phyloP scores from a whole-genome alignment of 768 basidiomycete genomes.

The Lentinula detonsa region DNA sequence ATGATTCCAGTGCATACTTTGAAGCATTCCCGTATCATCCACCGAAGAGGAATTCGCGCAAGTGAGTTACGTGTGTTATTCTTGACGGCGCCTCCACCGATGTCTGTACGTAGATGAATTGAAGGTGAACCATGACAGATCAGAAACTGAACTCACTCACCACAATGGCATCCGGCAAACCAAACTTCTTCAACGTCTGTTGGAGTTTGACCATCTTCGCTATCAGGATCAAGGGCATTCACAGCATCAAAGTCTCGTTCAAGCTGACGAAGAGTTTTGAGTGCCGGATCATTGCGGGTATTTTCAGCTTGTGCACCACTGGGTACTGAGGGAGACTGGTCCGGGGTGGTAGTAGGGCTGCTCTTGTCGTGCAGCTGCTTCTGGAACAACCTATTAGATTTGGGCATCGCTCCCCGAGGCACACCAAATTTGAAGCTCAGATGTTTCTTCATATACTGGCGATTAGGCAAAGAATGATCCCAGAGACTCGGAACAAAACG shows the following conservation, averaged over 20 bases:
- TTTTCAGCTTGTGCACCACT: too few relatives aligned
- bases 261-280: not conserved
- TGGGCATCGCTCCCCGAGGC: not conserved
- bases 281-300: not conserved
- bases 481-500: constrained; percentile 12
- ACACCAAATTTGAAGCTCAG: not conserved
- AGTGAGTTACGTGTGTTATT: constrained; percentile 46
- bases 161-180: constrained; percentile 10
- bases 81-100: constrained; percentile 7
- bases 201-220: not conserved
- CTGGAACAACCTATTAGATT: not conserved
- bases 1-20: constrained; percentile 49
- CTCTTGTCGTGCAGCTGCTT: not conserved
- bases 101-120: constrained; percentile 25
- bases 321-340: not conserved
- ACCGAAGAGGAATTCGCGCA: constrained; percentile 67
- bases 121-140: not conserved
- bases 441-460: not conserved
- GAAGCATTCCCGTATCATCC: constrained; percentile 71
- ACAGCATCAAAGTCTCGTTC: not conserved
- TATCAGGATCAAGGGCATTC: constrained; percentile 11
- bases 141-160: constrained; percentile 26
- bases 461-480: not conserved
- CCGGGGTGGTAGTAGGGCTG: not conserved
- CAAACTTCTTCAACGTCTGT: constrained; percentile 8